A percentile compares a stretch with the other conserved stretches of the same genome.
These are phyloP conservation scores for Fraxinus anomala DNA, from an alignment of 257 asterid species.

Conservation along the genomic window DNA sequence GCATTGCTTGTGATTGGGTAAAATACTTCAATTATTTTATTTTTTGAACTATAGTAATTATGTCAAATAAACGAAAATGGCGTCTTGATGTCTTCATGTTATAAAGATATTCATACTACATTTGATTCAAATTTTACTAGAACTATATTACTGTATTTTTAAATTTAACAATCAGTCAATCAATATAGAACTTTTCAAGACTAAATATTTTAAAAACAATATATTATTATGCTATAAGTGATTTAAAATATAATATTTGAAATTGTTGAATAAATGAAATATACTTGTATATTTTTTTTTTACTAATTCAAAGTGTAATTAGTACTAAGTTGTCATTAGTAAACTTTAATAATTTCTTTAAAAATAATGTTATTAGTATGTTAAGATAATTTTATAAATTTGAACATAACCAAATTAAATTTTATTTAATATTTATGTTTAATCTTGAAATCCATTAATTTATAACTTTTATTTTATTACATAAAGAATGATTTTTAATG, in stretches of 20 bases:
- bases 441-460: neutral
- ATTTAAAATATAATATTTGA: neutral
- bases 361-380: neutral
- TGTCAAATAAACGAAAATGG: neutral
- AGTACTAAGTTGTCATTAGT: too few species aligned
- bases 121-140: neutral
- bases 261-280: neutral
- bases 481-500: neutral
- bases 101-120: neutral
- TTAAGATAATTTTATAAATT: neutral
- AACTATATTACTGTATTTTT: neutral
- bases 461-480: neutral
- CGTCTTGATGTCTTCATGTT: neutral
- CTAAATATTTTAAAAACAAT: neutral
- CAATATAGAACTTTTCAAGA: neutral
- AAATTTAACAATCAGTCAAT: neutral
- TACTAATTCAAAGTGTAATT: too few species aligned
- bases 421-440: neutral
- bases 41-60: neutral
- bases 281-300: too few species aligned
- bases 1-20: neutral
- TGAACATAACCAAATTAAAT: neutral
- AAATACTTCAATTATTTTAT: neutral
- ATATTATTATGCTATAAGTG: neutral
- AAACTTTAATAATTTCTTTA: too few species aligned